Base-by-base conservation (phyloP, 768 basidiomycete species). In the Termitomyces sp. region DNA sequence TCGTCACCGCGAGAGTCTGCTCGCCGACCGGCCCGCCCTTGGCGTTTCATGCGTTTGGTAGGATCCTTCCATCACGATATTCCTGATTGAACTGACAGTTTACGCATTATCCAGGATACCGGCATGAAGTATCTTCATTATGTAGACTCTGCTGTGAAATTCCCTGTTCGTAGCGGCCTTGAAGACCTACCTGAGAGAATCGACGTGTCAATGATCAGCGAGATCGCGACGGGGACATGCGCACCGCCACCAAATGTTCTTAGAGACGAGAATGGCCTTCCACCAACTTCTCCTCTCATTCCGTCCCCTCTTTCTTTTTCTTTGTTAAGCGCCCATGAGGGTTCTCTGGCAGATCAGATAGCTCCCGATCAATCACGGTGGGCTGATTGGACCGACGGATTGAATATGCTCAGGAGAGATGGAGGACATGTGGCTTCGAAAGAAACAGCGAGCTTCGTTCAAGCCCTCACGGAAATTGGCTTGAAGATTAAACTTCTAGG, bases 371-470 rank as follows among this genome's bases (percentile, higher is more conserved):
- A 82, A 51, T 83, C 85, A 17, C 76, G 87, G 17, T 94, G 90
- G 87, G 88, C 90, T 15, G 93, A 96, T 71, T 96, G 93, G 93
- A 91, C 91, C 2, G 93, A 96, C 67, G 93, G 93, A 4, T 66
- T 96, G 68, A 91, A 91, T 63, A 89, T 95, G 84, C 77, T 95
- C 41, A 76, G 90, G 40, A 74, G 84, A 50, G 90, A 89, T 60
- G 84, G 90, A 17, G 88, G 89, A 8, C 90, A 91, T 65, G 89
- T 93, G 55, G 75, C 87, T 12, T 92, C 92, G 4, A 80, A 85
- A 60, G 90, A 93, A 70, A 94, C 93, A 0, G 88, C 87, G 38
- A 87, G 85, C 22, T 92, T 93, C 64, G 88, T 96, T 11, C 81
- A 90, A 64, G 85, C 87, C 9, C 72, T 96, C 61, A 96, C 93